phyloP scores from a whole-genome alignment of 495 filamentous ascomycete species.

The Lasiosphaeria miniovina region DNA sequence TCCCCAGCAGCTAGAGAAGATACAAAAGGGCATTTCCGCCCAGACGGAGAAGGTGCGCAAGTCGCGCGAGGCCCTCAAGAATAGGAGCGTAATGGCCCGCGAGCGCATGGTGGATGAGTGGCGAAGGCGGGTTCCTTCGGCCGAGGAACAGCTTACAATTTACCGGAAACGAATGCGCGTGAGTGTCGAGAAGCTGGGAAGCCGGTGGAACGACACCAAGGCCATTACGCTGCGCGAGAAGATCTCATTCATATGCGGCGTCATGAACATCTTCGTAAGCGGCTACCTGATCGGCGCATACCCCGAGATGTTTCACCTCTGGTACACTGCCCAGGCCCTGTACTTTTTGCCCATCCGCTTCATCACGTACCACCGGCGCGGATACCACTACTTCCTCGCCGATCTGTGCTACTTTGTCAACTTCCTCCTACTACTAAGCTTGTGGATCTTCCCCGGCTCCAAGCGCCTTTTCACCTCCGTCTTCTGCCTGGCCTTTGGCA shows the following conservation, averaged over 20 bases:
- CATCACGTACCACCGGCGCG: slow-evolving; percentile 82
- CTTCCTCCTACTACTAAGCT: slow-evolving; percentile 70
- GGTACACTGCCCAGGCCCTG: slow-evolving; percentile 80
- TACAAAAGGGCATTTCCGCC: slow-evolving; percentile 72
- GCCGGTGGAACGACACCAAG: slow-evolving; percentile 83
- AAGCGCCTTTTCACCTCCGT: slow-evolving; percentile 91
- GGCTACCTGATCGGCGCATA: slow-evolving; percentile 87
- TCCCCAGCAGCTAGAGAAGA: slow-evolving; percentile 80
- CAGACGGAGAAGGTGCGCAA: slow-evolving; percentile 82
- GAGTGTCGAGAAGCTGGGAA: slow-evolving; percentile 81
- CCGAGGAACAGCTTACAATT: slow-evolving; percentile 88
- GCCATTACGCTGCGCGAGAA: slow-evolving; percentile 89
- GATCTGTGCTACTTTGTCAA: slow-evolving; percentile 99
- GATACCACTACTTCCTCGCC: slow-evolving; percentile 95
- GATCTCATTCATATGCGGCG: slow-evolving; percentile 89
- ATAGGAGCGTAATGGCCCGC: slow-evolving; percentile 43
- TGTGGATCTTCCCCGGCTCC: slow-evolving; percentile 89
- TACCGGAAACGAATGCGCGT: slow-evolving; percentile 83
- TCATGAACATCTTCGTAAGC: slow-evolving; percentile 94
- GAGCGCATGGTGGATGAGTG: slow-evolving; percentile 85
- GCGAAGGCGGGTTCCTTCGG: slow-evolving; percentile 74
- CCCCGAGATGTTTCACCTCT: slow-evolving; percentile 83
- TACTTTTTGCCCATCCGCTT: slow-evolving; percentile 97
- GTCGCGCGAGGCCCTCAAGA: slow-evolving; percentile 69
- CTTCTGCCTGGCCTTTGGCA: slow-evolving; percentile 89